Percentiles rank a stretch among this genome's conserved stretches.
phyloP scores from a whole-genome alignment of 2,329 filamentous ascomycete species.

The Anisogramma anomala region DNA sequence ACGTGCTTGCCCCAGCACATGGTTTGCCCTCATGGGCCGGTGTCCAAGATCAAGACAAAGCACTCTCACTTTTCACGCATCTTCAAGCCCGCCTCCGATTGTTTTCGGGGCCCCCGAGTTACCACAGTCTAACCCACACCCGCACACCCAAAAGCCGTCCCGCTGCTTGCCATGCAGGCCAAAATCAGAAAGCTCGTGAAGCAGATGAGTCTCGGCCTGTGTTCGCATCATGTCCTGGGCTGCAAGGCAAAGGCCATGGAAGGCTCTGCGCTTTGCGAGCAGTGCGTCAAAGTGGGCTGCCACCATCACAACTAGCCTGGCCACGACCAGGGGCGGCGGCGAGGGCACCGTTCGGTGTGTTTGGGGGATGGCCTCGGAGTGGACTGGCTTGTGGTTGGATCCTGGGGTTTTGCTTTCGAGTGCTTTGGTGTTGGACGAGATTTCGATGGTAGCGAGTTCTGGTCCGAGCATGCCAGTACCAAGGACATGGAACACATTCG shows the following conservation, averaged over 20 bases:
- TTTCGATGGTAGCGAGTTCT: neutral
- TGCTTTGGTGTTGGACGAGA: neutral
- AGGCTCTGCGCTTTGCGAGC: conserved; percentile 8
- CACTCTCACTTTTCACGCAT: neutral
- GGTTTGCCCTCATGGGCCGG: neutral
- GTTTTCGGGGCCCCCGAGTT: too few species aligned
- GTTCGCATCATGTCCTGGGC: conserved; percentile 11
- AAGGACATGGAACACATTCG: neutral
- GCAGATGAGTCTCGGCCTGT: conserved; percentile 13
- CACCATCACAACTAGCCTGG: neutral
- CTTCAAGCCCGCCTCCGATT: too few species aligned
- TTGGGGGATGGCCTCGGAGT: too few species aligned
- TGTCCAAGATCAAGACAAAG: neutral
- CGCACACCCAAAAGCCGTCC: neutral
- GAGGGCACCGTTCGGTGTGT: too few species aligned
- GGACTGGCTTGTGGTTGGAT: too few species aligned
- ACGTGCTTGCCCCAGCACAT: neutral
- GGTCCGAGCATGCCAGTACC: too few species aligned
- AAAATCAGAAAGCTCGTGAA: neutral
- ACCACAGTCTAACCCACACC: neutral
- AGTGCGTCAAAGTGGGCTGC: conserved; percentile 4
- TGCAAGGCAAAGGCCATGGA: conserved; percentile 9
- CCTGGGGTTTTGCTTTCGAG: neutral
- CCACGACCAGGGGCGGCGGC: too few species aligned
- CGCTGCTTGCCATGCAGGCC: neutral